Evolutionary conservation across 2,329 filamentous ascomycete genomes (phyloP), one percentile per base, ranked within the genome.

Genomic region (Pseudophaeomoniella oleicola): DNA sequence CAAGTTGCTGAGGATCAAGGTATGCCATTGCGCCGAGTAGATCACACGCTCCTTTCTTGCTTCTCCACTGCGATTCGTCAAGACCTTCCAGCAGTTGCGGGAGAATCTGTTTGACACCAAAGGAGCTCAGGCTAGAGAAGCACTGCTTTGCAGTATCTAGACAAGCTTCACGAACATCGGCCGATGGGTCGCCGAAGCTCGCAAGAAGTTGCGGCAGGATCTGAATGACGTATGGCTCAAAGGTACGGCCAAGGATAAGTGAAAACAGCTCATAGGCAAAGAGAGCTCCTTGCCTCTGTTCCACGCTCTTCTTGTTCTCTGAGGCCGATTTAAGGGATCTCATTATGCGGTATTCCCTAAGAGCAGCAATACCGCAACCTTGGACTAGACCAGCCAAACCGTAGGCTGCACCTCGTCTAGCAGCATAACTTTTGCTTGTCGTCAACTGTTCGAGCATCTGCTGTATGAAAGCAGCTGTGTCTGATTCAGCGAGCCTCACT

Each of bases 21-120:
- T 98, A 98, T 4, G 90, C 92, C 90, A 98, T 98, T 43, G 90
- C 90, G 55, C 90, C 90, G 11, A 98, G 71, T 16, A 94, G 78
- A 54, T 98, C 90, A 53, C 90, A 98, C 37, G 90, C 90, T 48
- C 92, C 90, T 63, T 93, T 94, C 62, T 98, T 96, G 63, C 86
- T 96, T 51, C 90, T 81, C 90, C 90, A 98, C 57, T 96, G 88
- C 37, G 83, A 76, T 45, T 98, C 90, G 44, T 96, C 87, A 6
- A 98, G 73, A 39, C 92, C 90, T 45, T 90, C 78, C 2, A 98
- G 71, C 5, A 98, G 71, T 10, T 83, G 94, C 3, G 90, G 90
- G 45, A 98, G 66, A 44, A 98, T 87, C 52, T 90, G 73, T 62
- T 94, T 93, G 40, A 98, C 92, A 56, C 90, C 90, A 49, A 83